Evolutionary conservation across 176 grass and related monocot genomes (phyloP), one percentile per base, ranked within the genome.

Genomic region (Lolium rigidum): DNA sequence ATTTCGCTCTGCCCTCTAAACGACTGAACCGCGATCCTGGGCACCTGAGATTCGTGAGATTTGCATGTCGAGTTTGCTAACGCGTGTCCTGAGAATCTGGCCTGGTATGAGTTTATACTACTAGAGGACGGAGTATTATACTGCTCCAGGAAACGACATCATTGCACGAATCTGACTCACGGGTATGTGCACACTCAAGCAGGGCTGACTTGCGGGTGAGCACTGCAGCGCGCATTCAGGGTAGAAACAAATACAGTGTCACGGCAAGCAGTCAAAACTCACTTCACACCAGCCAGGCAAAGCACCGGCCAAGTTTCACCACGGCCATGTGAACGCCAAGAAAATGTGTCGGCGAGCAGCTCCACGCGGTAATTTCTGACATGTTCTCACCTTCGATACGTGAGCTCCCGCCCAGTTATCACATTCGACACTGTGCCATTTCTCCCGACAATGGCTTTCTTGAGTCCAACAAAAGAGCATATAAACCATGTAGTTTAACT

Each of bases 321-420:
- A 37, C 10, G 15, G 26, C 63, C 83, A 49, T 87, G 76, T 68
- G 81, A 80, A 84, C 26, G 16, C 15, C 81, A 10, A 14, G 85
- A 80, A 61, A 80, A 54, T 58, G 81, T 62, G 85, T 87, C 89
- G 79, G 84, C 4, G 63, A 10, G 78, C 39, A 26, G 24, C 21
- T 52, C 78, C 60, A 3, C 12, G 0, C 54, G 62, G 72, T 57
- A 66, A 66, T 35, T 75, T 75, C 72, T 75, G 6, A 43, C 43
- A 17, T 49, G 24, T 63, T 71, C 79, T 21, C 74, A n/a, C 9
- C 65, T 56, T 79, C 43, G 84, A 50, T 66, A 65, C 73, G 35
- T 25, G 73, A 66, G 47, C 54, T 52, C 10, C 3, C 46, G 3
- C 6, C 71, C 13, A 5, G 24, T 41, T 58, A 31, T 69, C 69